phyloP scores from a whole-genome alignment of 2,329 filamentous ascomycete species.

The Colletotrichum paranaense region DNA sequence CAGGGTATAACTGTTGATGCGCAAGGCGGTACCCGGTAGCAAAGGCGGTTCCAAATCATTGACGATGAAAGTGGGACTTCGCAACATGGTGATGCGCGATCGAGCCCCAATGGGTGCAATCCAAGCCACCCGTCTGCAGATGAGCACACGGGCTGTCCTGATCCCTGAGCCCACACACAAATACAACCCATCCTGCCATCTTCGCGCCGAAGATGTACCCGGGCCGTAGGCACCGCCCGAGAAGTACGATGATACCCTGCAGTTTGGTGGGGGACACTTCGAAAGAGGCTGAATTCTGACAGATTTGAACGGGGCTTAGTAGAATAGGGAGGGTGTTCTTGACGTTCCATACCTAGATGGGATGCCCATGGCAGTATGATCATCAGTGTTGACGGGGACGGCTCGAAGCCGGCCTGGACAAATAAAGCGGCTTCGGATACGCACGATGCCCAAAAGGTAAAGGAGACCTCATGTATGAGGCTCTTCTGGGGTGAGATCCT shows the following conservation, averaged over 20 bases:
- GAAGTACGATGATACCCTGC: background rate
- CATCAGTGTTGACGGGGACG: background rate
- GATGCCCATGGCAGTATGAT: background rate
- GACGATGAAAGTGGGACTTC: background rate
- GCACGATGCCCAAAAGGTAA: slow-evolving; percentile 11
- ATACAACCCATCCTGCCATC: background rate
- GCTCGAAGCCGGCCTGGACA: background rate
- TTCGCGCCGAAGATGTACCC: background rate
- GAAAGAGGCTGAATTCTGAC: slow-evolving; percentile 29
- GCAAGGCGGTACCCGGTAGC: background rate
- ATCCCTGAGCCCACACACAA: background rate
- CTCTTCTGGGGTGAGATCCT: background rate
- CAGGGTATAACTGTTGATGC: background rate
- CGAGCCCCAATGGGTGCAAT: background rate
- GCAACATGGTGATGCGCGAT: background rate
- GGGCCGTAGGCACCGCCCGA: background rate
- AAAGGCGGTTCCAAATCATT: background rate
- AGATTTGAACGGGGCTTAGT: background rate
- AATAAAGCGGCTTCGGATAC: background rate
- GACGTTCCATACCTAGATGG: background rate
- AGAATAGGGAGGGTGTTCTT: background rate
- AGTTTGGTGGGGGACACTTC: background rate
- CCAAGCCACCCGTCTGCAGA: slow-evolving; percentile 9
- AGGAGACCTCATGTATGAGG: slow-evolving; percentile 9
- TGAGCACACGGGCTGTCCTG: background rate